These are phyloP conservation scores for Aspergillus alliaceus DNA, from an alignment of 2,329 filamentous ascomycete species.

Conservation along the genomic window DNA sequence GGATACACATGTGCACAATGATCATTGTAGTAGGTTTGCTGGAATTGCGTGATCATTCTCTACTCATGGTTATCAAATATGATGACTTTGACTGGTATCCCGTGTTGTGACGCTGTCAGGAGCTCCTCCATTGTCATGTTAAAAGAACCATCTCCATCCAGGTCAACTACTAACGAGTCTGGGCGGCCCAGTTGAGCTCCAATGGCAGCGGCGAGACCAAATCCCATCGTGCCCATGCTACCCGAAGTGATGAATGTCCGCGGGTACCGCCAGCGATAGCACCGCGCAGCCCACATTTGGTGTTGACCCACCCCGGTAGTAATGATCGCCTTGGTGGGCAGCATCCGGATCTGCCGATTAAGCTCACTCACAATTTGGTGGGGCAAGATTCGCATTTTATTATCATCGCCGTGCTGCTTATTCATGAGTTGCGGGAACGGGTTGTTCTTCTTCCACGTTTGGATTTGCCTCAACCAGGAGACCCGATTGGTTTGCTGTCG, in stretches of 20 bases:
- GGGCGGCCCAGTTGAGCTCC: neutral
- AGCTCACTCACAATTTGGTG: constrained; percentile 70
- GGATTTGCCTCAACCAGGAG: constrained; percentile 90
- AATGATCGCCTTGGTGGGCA: constrained; percentile 83
- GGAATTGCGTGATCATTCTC: neutral
- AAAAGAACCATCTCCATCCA: constrained; percentile 4
- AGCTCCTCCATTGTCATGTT: constrained; percentile 1
- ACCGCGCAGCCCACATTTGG: too few species aligned
- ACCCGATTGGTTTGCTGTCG: too few species aligned
- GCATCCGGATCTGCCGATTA: too few species aligned
- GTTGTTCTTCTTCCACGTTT: constrained; percentile 81
- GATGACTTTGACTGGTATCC: neutral
- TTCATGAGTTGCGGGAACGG: constrained; percentile 66
- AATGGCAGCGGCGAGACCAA: neutral
- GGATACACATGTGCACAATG: neutral
- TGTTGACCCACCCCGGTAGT: constrained; percentile 91
- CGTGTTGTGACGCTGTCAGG: neutral
- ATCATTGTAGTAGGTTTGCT: neutral
- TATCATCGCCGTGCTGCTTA: neutral
- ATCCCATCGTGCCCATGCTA: constrained; percentile 36
- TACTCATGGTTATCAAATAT: neutral
- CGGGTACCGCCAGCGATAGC: constrained; percentile 88
- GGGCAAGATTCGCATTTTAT: constrained; percentile 70
- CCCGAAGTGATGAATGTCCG: constrained; percentile 40
- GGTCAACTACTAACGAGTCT: neutral